Evolutionary conservation across 2,329 filamentous ascomycete species (phyloP).

Genomic region (Nannizzia gypsea): DNA sequence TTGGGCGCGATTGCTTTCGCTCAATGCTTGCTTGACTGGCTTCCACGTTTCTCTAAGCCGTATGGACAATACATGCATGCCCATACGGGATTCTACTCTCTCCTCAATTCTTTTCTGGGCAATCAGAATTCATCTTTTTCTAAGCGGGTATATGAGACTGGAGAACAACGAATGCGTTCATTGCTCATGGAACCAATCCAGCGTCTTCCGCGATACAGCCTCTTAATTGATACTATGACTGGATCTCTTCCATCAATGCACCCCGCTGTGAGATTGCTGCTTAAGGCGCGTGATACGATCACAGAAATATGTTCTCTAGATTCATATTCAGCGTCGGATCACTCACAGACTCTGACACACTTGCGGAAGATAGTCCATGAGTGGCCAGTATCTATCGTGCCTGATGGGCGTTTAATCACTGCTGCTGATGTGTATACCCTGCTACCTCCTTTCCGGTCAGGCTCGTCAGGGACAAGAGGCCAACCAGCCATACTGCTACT

Average conservation of each 20-base stretch:
- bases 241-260: slow-evolving; percentile 75
- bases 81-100: slow-evolving; percentile 73
- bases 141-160: slow-evolving; percentile 65
- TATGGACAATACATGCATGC: slow-evolving; percentile 90
- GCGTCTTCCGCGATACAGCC: slow-evolving; percentile 80
- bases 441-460: slow-evolving; percentile 54
- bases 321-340: slow-evolving; percentile 51
- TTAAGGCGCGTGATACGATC: slow-evolving; percentile 85
- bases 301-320: slow-evolving; percentile 95
- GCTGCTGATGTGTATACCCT: slow-evolving; percentile 72
- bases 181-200: slow-evolving; percentile 94
- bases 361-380: slow-evolving; percentile 64
- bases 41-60: slow-evolving; percentile 79
- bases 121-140: slow-evolving; percentile 72
- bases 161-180: slow-evolving; percentile 82
- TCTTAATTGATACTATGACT: slow-evolving; percentile 93
- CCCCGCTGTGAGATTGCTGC: slow-evolving; percentile 67
- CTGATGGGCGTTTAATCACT: slow-evolving; percentile 65
- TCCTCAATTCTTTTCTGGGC: slow-evolving; percentile 65
- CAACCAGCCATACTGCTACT: slow-evolving; percentile 61
- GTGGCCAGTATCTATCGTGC: slow-evolving; percentile 62
- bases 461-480: slow-evolving; percentile 32
- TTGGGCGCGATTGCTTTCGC: slow-evolving; percentile 69
- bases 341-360: slow-evolving; percentile 60
- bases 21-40: slow-evolving; percentile 76